Evolutionary conservation across 2,329 filamentous ascomycete genomes (phyloP), one percentile per base, ranked within the genome.

Genomic region (Colletotrichum gigasporum): DNA sequence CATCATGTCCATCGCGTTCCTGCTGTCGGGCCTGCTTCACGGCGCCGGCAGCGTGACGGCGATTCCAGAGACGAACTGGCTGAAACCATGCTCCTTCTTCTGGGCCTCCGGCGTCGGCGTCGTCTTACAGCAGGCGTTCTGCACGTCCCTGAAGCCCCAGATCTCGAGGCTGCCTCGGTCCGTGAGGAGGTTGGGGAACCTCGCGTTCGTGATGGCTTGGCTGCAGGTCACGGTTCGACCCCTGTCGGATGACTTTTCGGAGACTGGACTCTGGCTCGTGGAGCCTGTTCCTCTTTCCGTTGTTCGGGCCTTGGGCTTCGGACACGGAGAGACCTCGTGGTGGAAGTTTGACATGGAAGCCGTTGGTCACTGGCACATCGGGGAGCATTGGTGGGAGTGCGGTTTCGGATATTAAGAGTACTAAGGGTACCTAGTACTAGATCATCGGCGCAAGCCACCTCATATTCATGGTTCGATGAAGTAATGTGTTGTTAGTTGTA

Each of bases 281-380:
- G 93, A 97, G 75, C 93, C 93, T 0, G 78, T 97, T n/a, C 93
- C 94, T 0, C 68, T 95, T 8, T 96, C 92, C 56, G 72, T 85
- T 1, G 72, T 94, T n/a, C 82, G 93, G 24, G 86, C 84, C 2
- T 32, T 94, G 14, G 90, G 91, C 0, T 80, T 90, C 32, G 91
- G 90, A 0, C 78, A 80, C 1, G 76, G 82, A 16, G 86, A 84
- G 0, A 88, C 91, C 70, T 78, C 82, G 1, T 90, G 87, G 83
- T 92, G 87, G 86, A 87, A 91, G 70, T 93, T 90, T 87, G 81
- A 83, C 67, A 73, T 80, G 30, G 75, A 82, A 20, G 79, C 85
- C 65, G 74, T 88, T 20, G 81, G 83, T 2, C 69, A 70, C 8
- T 89, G 86, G 85, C 83, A 90, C 76, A 76, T 70, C 2, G 90